Evolutionary conservation across 2,329 filamentous ascomycete genomes (phyloP).

Genomic region (Trichophyton schoenleinii): DNA sequence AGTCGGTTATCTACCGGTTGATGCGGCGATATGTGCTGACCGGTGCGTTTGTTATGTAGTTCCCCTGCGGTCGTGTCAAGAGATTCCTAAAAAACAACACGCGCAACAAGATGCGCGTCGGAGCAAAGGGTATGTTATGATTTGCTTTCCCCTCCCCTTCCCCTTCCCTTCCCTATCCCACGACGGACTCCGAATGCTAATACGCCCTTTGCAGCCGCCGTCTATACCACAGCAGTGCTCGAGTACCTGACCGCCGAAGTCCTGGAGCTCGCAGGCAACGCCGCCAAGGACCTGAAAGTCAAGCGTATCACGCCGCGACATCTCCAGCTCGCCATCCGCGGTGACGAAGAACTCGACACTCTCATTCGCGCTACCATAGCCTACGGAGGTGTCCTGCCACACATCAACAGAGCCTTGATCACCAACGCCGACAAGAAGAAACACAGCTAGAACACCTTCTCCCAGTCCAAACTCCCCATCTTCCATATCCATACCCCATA

Average conservation of each 20-base stretch:
- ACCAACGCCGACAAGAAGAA: conserved; percentile 98
- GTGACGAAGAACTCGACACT: conserved; percentile 95
- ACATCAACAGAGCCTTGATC: conserved; percentile 94
- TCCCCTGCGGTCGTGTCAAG: conserved; percentile 99
- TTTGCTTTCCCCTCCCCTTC: neutral
- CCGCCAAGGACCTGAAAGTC: conserved; percentile 98
- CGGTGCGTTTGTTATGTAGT: conserved; percentile 43
- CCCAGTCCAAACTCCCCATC: neutral
- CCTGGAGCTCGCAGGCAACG: conserved; percentile 96
- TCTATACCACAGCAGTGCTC: conserved; percentile 93
- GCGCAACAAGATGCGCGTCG: conserved; percentile 99
- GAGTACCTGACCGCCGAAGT: conserved; percentile 99
- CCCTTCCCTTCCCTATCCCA: neutral
- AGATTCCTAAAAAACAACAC: conserved; percentile 99
- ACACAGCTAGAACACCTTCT: conserved; percentile 20
- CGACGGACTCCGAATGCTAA: conserved; percentile 5
- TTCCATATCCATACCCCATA: neutral
- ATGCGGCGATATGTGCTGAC: neutral
- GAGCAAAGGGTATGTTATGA: conserved; percentile 56
- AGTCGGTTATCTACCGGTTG: neutral
- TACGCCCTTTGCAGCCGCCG: conserved; percentile 50
- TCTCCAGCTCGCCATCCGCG: conserved; percentile 92
- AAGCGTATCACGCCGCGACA: conserved; percentile 99
- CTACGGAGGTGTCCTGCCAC: conserved; percentile 92
- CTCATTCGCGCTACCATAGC: conserved; percentile 96